phyloP scores from a whole-genome alignment of 768 basidiomycete genomes.

The Naganishia vaughanmartiniae region DNA sequence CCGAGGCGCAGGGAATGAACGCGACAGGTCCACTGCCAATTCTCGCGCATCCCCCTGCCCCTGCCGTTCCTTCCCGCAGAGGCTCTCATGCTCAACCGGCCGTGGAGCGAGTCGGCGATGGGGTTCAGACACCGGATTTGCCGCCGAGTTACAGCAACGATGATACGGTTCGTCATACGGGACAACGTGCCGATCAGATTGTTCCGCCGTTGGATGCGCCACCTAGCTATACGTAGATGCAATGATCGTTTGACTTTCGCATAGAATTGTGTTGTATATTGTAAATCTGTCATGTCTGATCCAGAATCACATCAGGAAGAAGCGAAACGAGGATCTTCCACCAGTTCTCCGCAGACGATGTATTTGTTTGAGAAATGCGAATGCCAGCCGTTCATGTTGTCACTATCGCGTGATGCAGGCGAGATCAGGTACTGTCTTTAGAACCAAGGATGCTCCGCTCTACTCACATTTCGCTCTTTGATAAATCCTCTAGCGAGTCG shows the following conservation, averaged over 20 bases:
- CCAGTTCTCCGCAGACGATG: conserved; percentile 80
- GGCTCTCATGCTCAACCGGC: neutral
- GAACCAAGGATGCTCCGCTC: neutral
- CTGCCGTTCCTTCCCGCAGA: neutral
- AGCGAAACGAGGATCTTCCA: conserved; percentile 56
- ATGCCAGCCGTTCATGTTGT: conserved; percentile 94
- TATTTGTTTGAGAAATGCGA: conserved; percentile 92
- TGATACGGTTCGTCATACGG: neutral
- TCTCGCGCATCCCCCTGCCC: conserved; percentile 1
- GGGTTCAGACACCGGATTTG: conserved; percentile 4
- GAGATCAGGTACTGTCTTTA: neutral
- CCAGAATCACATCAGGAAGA: neutral
- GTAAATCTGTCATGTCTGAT: neutral
- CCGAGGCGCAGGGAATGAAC: conserved; percentile 34
- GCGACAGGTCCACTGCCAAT: conserved; percentile 28
- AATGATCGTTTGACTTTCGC: neutral
- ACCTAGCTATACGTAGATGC: conserved; percentile 11
- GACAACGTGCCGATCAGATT: neutral
- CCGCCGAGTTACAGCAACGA: conserved; percentile 25
- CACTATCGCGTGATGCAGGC: conserved; percentile 56
- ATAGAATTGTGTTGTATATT: neutral
- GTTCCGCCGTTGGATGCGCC: conserved; percentile 14
- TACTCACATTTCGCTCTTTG: conserved; percentile 74
- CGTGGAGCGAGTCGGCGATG: neutral
- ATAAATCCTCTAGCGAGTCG: conserved; percentile 77